A percentile compares a stretch with the other conserved stretches of the same genome.
phyloP scores from a whole-genome alignment of 2,329 filamentous ascomycete species.

The Phoma sp. region DNA sequence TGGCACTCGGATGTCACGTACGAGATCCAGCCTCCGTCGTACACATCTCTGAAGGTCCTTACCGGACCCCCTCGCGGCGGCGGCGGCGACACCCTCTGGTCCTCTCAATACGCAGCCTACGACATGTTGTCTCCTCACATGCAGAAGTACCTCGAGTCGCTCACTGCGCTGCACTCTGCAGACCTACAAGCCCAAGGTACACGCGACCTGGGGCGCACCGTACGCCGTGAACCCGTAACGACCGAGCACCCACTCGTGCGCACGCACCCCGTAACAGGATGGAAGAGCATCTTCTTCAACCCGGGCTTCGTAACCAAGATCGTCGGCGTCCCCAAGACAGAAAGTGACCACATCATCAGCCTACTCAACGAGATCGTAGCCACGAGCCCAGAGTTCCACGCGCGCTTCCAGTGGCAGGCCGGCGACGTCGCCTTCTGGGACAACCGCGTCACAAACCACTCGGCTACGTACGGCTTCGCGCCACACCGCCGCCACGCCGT shows the following conservation, averaged over 20 bases:
- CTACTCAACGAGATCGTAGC: slow-evolving; percentile 62
- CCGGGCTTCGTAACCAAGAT: slow-evolving; percentile 65
- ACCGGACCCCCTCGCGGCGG: slow-evolving; percentile 61
- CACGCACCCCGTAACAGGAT: slow-evolving; percentile 67
- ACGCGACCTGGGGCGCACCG: slow-evolving; percentile 57
- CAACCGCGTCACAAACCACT: slow-evolving; percentile 65
- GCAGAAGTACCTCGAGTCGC: slow-evolving; percentile 64
- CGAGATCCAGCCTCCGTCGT: slow-evolving; percentile 63
- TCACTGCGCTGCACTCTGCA: slow-evolving; percentile 63
- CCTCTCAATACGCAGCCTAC: slow-evolving; percentile 65
- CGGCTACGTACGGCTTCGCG: slow-evolving; percentile 63
- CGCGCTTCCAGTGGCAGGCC: slow-evolving; percentile 68
- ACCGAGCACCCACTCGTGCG: slow-evolving; percentile 65
- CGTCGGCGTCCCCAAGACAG: slow-evolving; percentile 63
- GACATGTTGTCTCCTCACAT: slow-evolving; percentile 62
- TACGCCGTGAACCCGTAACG: slow-evolving; percentile 60
- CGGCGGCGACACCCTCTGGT: slow-evolving; percentile 65
- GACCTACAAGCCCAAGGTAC: slow-evolving; percentile 61
- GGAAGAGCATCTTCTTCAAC: slow-evolving; percentile 67
- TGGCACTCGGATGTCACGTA: slow-evolving; percentile 66
- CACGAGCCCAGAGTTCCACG: slow-evolving; percentile 71
- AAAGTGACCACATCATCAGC: slow-evolving; percentile 59
- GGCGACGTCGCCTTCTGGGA: slow-evolving; percentile 74
- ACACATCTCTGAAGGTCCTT: slow-evolving; percentile 63
- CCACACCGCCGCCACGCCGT: slow-evolving; percentile 64